phyloP scores from a whole-genome alignment of 2,329 filamentous ascomycete genomes.

The Endocalyx cinctus region DNA sequence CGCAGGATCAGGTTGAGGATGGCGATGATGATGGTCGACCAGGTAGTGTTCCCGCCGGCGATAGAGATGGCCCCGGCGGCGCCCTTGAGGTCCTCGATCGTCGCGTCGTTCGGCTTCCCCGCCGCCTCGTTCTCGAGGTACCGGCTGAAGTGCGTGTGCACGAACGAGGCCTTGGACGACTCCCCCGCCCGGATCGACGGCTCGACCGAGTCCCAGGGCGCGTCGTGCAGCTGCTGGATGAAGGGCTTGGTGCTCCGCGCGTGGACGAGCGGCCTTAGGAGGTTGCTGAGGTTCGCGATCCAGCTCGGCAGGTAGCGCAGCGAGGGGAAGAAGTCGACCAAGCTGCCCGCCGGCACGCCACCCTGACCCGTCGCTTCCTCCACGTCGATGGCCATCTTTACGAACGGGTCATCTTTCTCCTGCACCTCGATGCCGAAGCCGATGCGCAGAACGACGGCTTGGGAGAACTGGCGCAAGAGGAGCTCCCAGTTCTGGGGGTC shows the following conservation, averaged over 20 bases:
- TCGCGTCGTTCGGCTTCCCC: conserved; percentile 8
- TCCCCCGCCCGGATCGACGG: conserved; percentile 6
- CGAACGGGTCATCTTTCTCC: conserved; percentile 10
- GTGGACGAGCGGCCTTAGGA: conserved; percentile 5
- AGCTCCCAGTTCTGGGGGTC: conserved; percentile 7
- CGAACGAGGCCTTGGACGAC: conserved; percentile 7
- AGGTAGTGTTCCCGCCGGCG: conserved; percentile 27
- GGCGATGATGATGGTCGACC: conserved; percentile 28
- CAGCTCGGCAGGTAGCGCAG: conserved; percentile 7
- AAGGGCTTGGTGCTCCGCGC: conserved; percentile 7
- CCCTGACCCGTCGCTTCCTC: conserved; percentile 12
- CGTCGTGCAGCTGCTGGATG: conserved; percentile 9
- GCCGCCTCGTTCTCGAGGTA: conserved; percentile 7
- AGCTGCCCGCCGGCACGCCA: conserved; percentile 7
- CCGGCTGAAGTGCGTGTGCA: conserved; percentile 8
- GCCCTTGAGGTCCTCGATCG: conserved; percentile 10
- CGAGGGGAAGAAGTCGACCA: conserved; percentile 11
- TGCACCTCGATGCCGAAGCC: conserved; percentile 11
- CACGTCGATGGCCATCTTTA: conserved; percentile 9
- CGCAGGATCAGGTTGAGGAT: conserved; percentile 37
- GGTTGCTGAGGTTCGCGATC: conserved; percentile 4
- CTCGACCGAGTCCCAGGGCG: conserved; percentile 9
- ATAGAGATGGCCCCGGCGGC: conserved; percentile 11
- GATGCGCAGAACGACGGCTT: conserved; percentile 9
- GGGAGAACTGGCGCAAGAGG: conserved; percentile 9